These are phyloP conservation scores for Petunia secreta DNA, from an alignment of 257 asterid genomes.

Conservation along the genomic window DNA sequence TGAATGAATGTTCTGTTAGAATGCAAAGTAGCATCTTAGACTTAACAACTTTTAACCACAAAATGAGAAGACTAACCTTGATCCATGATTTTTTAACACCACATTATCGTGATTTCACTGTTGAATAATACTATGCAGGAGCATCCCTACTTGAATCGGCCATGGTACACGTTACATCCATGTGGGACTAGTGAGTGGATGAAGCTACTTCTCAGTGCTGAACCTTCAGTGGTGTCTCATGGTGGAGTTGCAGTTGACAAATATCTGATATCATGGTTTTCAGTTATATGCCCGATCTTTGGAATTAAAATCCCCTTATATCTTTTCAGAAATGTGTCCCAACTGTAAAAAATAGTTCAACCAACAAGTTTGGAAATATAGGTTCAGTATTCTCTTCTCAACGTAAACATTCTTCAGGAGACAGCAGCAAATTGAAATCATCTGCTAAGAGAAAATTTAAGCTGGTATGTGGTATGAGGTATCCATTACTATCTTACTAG, in stretches of 20 bases:
- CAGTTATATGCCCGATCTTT: slow-evolving; percentile 74
- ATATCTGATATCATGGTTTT: slow-evolving; percentile 76
- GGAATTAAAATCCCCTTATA: slow-evolving; percentile 62
- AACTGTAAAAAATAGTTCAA: background rate
- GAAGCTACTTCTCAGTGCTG: slow-evolving; percentile 63
- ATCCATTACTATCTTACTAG: background rate
- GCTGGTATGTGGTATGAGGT: background rate
- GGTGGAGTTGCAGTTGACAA: slow-evolving; percentile 40
- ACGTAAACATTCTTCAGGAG: background rate
- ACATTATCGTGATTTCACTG: background rate
- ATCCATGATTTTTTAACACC: background rate
- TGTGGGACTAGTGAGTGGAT: slow-evolving; percentile 93
- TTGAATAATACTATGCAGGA: slow-evolving; percentile 47
- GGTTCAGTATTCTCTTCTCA: background rate
- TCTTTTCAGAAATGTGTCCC: slow-evolving; percentile 39
- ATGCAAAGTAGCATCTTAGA: too few relatives aligned
- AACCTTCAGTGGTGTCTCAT: slow-evolving; percentile 34
- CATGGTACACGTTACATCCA: slow-evolving; percentile 87
- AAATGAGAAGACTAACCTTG: too few relatives aligned
- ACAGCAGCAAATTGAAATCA: background rate
- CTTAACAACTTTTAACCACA: too few relatives aligned
- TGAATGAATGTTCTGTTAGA: background rate
- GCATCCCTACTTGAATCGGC: slow-evolving; percentile 75
- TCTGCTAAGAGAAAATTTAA: background rate
- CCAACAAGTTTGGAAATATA: background rate